These are phyloP conservation scores for Fusarium sp. DNA, from an alignment of 2,329 filamentous ascomycete species.

Conservation along the genomic window DNA sequence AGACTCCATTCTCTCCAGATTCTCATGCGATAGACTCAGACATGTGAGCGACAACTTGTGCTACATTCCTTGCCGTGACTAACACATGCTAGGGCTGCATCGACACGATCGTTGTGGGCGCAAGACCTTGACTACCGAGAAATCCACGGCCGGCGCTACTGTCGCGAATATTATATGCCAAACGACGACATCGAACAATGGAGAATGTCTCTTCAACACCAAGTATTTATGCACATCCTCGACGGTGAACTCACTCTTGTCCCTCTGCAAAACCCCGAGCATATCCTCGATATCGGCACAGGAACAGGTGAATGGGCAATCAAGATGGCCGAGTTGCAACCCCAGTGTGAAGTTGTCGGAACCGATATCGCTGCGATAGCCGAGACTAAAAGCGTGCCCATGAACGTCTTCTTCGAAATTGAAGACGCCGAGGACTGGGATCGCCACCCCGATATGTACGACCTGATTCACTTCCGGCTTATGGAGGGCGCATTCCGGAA, in stretches of 20 bases:
- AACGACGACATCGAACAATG: constrained; percentile 72
- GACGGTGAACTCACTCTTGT: constrained; percentile 55
- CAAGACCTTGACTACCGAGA: constrained; percentile 63
- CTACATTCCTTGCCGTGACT: neutral
- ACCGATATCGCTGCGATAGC: constrained; percentile 66
- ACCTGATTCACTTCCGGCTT: constrained; percentile 64
- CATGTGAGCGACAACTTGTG: constrained; percentile 48
- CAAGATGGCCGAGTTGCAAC: constrained; percentile 62
- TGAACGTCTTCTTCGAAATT: constrained; percentile 67
- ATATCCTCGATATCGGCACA: constrained; percentile 65
- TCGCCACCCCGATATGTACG: constrained; percentile 58
- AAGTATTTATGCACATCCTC: constrained; percentile 65
- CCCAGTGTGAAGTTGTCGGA: constrained; percentile 64
- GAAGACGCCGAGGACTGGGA: constrained; percentile 70
- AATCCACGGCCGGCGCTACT: constrained; percentile 70
- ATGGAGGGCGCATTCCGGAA: constrained; percentile 65
- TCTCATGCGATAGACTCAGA: constrained; percentile 38
- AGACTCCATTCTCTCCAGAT: constrained; percentile 47
- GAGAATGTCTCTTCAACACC: constrained; percentile 67
- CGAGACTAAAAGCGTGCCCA: constrained; percentile 63
- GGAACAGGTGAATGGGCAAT: constrained; percentile 63
- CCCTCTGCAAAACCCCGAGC: constrained; percentile 49
- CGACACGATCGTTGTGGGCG: constrained; percentile 59
- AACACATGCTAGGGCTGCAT: constrained; percentile 46
- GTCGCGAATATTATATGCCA: constrained; percentile 70